Base-by-base conservation (phyloP, 2,329 filamentous ascomycete genomes). In the Fusarium musae region DNA sequence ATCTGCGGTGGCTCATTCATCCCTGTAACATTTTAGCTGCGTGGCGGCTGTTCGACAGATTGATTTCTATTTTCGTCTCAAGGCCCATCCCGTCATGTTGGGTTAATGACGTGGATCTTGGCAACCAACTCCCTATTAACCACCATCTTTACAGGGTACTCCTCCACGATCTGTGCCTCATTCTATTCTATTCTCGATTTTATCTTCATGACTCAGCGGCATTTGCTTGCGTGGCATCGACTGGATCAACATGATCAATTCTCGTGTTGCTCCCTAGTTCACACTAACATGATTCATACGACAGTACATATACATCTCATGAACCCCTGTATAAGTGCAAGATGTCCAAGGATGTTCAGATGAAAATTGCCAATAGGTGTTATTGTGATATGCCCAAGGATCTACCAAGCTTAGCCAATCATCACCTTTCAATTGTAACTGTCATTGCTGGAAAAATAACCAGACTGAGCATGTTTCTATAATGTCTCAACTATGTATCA, bases 21-120 rank as follows among this genome's bases (percentile, higher is more conserved):
- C 26, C 34, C 16, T 66, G 49, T 26, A 70, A 69, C 63, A 62
- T 73, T 68, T 76, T 71, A 75, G 69, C 26, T 63, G 49, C 49
- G 60, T 59, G 53, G 44, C 46, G 37, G 47, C 43, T 66, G 42
- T 36, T 54, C 21, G 39, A 28, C 26, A 37, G 52, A 44, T 47
- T 58, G 47, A 44, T 47, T 58, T 73, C 65, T 72, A 70, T 72
- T 72, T 73, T 72, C 37, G 64, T 62, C 28, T n/a, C 21, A 39
- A 46, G 65, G 50, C 50, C 57, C 47, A 54, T 64, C 50, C 56
- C 52, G 47, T 64, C 53, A 57, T 65, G 37, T 60, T 53, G 56
- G 23, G 37, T 23, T 39, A 70, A 57, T 61, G 68, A 71, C 69
- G 67, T 63, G 63, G 57, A 57, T 37, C 44, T 28, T 42, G 34